A percentile compares a stretch with the other conserved stretches of the same genome.
Evolutionary conservation across 1,284 basidiomycete genomes (phyloP).

Genomic region (Cryptococcus deneoformans): DNA sequence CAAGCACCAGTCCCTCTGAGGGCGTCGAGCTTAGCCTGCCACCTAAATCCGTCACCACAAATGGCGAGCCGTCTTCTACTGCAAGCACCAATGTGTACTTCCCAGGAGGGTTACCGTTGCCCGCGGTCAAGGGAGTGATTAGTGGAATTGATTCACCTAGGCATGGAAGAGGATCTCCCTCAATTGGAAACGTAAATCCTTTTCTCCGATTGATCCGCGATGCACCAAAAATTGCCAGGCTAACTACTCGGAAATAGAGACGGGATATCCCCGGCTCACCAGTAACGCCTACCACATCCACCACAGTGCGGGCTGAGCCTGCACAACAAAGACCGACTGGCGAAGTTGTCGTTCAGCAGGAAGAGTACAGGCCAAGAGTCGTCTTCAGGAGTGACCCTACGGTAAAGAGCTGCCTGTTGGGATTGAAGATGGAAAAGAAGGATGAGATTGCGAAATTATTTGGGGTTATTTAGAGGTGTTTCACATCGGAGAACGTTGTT

Average conservation of each 20-base stretch:
- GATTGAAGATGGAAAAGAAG: constrained; percentile 11
- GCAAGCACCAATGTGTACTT: background rate
- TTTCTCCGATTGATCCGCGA: background rate
- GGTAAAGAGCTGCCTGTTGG: constrained; percentile 12
- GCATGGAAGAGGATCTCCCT: constrained; percentile 8
- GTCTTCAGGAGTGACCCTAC: constrained; percentile 14
- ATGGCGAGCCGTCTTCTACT: background rate
- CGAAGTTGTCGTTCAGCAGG: background rate
- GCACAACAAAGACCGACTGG: background rate
- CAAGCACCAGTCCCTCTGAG: background rate
- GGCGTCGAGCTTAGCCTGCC: background rate
- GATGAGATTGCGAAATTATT: constrained; percentile 16
- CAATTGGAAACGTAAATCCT: constrained; percentile 8
- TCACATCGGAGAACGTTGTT: no score
- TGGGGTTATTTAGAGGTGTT: constrained; percentile 6
- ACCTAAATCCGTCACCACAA: background rate
- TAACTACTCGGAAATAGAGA: background rate
- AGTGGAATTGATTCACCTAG: constrained; percentile 21
- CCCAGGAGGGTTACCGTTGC: constrained; percentile 20
- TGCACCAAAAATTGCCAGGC: background rate
- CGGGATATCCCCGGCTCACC: background rate
- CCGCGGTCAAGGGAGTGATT: constrained; percentile 30
- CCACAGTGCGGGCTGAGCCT: background rate
- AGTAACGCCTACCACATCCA: background rate
- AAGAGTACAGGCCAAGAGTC: background rate